Evolutionary conservation across 2,329 filamentous ascomycete species (phyloP), one percentile per base, ranked within the genome.

Genomic region (Aspergillus nomiae): DNA sequence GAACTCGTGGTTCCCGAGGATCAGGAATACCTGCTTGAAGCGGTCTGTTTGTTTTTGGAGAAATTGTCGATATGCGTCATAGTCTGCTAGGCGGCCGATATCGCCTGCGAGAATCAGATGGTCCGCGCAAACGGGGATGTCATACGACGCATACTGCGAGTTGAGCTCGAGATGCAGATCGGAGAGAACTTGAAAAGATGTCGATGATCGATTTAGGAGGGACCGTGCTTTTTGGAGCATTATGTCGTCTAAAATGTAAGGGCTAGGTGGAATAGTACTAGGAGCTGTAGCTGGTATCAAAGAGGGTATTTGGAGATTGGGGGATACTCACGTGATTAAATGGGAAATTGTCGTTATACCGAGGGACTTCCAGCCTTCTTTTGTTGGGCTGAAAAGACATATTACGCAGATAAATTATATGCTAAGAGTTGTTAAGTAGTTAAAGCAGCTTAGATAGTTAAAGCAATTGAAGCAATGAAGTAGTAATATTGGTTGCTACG

Each of bases 131-230:
- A 60, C 55, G 0, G 71, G 68, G 5, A 74, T 68, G 4, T 69
- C 63, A 51, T 68, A 72, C 6, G 64, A 68, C 1, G 32, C 3
- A 36, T 74, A 75, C 56, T 74, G 70, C 30, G 66, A 66, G 28
- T 71, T 71, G 11, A 75, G 56, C 34, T 73, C 73, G 1, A 75
- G 72, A 58, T 75, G 74, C 11, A 75, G 69, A 32, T 75, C 73
- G 10, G 74, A 75, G 10, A 76, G 60, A 4, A 74, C 19, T 57
- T 74, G 68, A 14, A 76, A 72, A 12, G 69, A 66, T 26, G 41
- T 2, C 6, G 65, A 55, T 1, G 56, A 28, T 11, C 34, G 59
- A 50, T 55, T 53, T 36, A 64, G 58, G 24, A 60, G 10, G 2
- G 63, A 55, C 12, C 26, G 43, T 48, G 64, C 3, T 58, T 57